A percentile compares a stretch with the other conserved stretches of the same genome.
These are phyloP conservation scores for Neurospora tetrasperma DNA, from an alignment of 495 filamentous ascomycete genomes.

Conservation along the genomic window DNA sequence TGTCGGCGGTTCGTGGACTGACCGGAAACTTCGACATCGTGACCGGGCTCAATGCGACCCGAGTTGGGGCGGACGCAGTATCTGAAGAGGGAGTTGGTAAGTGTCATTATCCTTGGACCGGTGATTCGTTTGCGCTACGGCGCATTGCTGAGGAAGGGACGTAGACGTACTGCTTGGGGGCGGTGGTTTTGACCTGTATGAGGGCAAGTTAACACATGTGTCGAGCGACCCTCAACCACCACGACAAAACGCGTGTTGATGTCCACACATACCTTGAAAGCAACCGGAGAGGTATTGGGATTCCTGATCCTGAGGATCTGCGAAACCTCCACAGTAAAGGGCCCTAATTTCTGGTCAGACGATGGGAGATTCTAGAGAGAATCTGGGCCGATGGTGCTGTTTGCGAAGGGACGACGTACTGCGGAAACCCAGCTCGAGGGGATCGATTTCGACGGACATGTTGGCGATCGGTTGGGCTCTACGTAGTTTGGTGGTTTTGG, in stretches of 20 bases:
- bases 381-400: not conserved
- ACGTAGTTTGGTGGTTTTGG: not conserved
- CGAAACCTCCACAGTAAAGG: constrained; percentile 84
- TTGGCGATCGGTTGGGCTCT: constrained; percentile 16
- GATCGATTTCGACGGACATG: constrained; percentile 94
- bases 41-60: constrained; percentile 80
- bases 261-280: constrained; percentile 72
- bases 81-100: constrained; percentile 37
- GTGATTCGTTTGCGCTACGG: not conserved
- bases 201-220: not conserved
- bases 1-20: constrained; percentile 17
- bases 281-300: constrained; percentile 64
- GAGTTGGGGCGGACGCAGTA: constrained; percentile 98
- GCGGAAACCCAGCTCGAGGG: constrained; percentile 83
- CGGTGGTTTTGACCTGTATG: constrained; percentile 90
- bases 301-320: constrained; percentile 77
- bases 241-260: not conserved
- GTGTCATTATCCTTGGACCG: not conserved
- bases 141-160: constrained; percentile 20
- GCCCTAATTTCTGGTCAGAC: constrained; percentile 48
- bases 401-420: constrained; percentile 51
- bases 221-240: not conserved
- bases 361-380: not conserved
- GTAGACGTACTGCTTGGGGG: constrained; percentile 93
- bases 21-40: constrained; percentile 89